phyloP scores from a whole-genome alignment of 306 rosid genomes.

The Leucaena leucocephala region DNA sequence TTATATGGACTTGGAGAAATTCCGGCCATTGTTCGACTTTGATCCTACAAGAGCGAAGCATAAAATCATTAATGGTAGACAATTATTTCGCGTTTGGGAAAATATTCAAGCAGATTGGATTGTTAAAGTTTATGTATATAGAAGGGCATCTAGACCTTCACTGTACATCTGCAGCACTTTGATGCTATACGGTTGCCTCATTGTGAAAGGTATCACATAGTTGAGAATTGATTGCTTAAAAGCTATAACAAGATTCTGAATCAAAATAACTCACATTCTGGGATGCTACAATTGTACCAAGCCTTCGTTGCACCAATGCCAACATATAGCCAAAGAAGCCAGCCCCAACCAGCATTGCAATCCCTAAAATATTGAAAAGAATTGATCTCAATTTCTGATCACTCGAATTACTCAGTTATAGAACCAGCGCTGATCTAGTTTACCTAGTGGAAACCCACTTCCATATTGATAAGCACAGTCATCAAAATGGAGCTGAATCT shows the following conservation, averaged over 20 bases:
- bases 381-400: constrained; percentile 31
- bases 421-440: constrained; percentile 20
- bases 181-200: constrained; percentile 6
- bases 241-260: not conserved
- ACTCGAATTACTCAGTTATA: constrained; percentile 17
- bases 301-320: constrained; percentile 82
- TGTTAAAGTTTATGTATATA: constrained; percentile 1
- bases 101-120: constrained; percentile 9
- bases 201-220: not conserved
- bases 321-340: constrained; percentile 93
- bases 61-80: constrained; percentile 5
- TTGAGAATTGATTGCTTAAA: constrained; percentile 14
- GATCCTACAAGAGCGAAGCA: constrained; percentile 54
- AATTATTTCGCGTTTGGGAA: not conserved
- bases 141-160: constrained; percentile 8
- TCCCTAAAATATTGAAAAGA: constrained; percentile 53
- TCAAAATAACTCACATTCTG: constrained; percentile 58
- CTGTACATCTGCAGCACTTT: not conserved
- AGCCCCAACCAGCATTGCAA: constrained; percentile 77
- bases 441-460: constrained; percentile 89
- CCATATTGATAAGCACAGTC: constrained; percentile 95
- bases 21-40: constrained; percentile 41
- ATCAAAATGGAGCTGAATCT: constrained; percentile 89
- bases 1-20: constrained; percentile 54
- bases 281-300: constrained; percentile 66